phyloP scores from a whole-genome alignment of 345 rosid genomes.

The Ailanthus altissimus region DNA sequence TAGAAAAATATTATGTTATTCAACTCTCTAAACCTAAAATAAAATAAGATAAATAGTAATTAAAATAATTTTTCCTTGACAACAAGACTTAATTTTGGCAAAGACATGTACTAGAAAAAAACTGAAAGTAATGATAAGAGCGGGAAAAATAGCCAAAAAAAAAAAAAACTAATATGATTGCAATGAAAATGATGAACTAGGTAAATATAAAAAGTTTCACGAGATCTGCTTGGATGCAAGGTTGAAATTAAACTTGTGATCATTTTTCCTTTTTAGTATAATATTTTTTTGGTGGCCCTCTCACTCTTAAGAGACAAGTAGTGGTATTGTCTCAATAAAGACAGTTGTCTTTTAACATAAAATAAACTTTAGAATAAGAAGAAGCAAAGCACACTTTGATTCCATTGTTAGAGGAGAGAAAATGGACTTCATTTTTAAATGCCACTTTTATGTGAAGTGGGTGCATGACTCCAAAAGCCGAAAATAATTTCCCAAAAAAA shows the following conservation, averaged over 20 bases:
- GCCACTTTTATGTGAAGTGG: constrained; percentile 19
- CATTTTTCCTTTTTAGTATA: constrained; percentile 18
- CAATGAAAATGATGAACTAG: background rate
- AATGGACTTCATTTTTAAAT: constrained; percentile 16
- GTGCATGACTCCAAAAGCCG: constrained; percentile 16
- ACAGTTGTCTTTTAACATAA: constrained; percentile 40
- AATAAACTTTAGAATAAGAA: constrained; percentile 21
- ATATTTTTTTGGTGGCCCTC: background rate
- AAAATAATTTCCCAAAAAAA: too few species aligned
- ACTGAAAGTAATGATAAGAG: too few species aligned
- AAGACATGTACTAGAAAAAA: background rate
- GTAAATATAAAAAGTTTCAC: constrained; percentile 17
- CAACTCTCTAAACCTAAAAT: background rate
- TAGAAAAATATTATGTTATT: background rate
- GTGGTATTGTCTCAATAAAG: constrained; percentile 35
- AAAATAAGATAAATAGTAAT: background rate
- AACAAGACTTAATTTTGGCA: background rate
- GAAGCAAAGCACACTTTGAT: constrained; percentile 20
- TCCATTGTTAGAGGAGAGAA: constrained; percentile 12
- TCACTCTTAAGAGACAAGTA: constrained; percentile 22
- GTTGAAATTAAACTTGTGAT: constrained; percentile 6
- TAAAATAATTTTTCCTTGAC: too few species aligned
- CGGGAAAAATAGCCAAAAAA: background rate
- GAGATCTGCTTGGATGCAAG: background rate
- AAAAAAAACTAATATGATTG: background rate